phyloP scores from a whole-genome alignment of 1,139 yeast species.

The Kodamaea suecica region DNA sequence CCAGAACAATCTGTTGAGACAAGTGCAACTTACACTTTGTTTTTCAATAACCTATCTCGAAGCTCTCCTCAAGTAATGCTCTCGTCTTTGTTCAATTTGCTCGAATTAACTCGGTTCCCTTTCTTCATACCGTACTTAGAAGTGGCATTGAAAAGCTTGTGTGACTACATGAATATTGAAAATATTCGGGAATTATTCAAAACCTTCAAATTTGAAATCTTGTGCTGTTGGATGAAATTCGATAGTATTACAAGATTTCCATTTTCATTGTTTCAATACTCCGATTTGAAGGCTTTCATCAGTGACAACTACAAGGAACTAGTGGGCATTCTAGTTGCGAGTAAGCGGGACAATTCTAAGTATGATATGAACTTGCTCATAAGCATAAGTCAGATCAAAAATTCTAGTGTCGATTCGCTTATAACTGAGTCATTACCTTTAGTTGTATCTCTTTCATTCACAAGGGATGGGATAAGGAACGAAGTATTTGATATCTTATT shows the following conservation, averaged over 20 bases:
- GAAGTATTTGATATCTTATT: conserved; percentile 25
- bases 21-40: conserved; percentile 37
- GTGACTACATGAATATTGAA: conserved; percentile 14
- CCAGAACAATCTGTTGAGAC: conserved; percentile 40
- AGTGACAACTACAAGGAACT: conserved; percentile 31
- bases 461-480: conserved; percentile 40
- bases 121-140: conserved; percentile 31
- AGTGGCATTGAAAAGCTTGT: conserved; percentile 22
- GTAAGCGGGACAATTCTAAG: conserved; percentile 11
- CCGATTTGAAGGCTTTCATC: conserved; percentile 24
- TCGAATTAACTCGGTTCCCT: conserved; percentile 36
- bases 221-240: conserved; percentile 43
- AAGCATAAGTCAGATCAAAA: conserved; percentile 16
- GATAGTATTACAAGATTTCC: conserved; percentile 39
- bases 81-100: conserved; percentile 38
- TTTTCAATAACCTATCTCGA: conserved; percentile 31
- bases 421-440: conserved; percentile 34
- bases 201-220: conserved; percentile 27
- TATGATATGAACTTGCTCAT: conserved; percentile 6
- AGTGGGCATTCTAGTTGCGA: conserved; percentile 33
- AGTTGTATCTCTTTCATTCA: conserved; percentile 44
- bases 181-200: conserved; percentile 26
- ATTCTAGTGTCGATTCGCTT: conserved; percentile 17
- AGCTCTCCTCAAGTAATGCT: conserved; percentile 27
- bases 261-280: conserved; percentile 32